Base-by-base conservation (phyloP, 768 basidiomycete species). In the Xerocomellus dryophilus region DNA sequence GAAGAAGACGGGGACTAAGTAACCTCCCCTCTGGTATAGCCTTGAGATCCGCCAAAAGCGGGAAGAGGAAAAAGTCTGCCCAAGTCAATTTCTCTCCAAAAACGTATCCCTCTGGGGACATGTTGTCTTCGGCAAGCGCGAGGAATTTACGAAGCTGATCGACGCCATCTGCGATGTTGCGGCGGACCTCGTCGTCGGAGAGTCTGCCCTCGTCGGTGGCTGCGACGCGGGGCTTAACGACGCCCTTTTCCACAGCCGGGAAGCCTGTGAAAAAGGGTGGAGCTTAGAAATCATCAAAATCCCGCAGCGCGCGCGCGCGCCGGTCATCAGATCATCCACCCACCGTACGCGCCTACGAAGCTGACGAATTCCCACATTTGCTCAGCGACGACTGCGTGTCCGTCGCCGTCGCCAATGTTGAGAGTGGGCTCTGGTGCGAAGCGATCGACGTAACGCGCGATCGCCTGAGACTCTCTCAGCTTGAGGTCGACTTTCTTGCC, bases 311-410 rank as follows among this genome's bases (percentile, higher is more conserved):
- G 5, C 32, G 18, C 7, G 41, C 48, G 38, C 31, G 31, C 17
- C 40, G 7, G 23, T 27, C 3, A 43, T 32, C 36, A 12, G 43
- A 50, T 21, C 5, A 40, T 45, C 21, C 5, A 42, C 60, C 0
- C n/a, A 71, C 68, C 68, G 9, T 71, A 44, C 12, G 59, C 53
- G 2, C 59, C 59, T 0, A 55, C 63, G 11, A 68, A 59, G 9
- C 62, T 63, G 42, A 62, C 70, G 17, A 70, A 72, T 31, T 70
- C 69, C 71, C 70, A 70, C 71, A 70, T 53, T 34, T 69, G 68
- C 47, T 70, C 69, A 0, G 47, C 34, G 54, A 70, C 52, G 44
- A 66, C 0, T 17, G 61, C 46, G 15, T 58, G 59, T 6, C 57
- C 66, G 0, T 68, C 60, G 0, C 64, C 70, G 1, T 61, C 42